phyloP scores from a whole-genome alignment of 1,284 basidiomycete genomes.

The Puccinia triticina region DNA sequence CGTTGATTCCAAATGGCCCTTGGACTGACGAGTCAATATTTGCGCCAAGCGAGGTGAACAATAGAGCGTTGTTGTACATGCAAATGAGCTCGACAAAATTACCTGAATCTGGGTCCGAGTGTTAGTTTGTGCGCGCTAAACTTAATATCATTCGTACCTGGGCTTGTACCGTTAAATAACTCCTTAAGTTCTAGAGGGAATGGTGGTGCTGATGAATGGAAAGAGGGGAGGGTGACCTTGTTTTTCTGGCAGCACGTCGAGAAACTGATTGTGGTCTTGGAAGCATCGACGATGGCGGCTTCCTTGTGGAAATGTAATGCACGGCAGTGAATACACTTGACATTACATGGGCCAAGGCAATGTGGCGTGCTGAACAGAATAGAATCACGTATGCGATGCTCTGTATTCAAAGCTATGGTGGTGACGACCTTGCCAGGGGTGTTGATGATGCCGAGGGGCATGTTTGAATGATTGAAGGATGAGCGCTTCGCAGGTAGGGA shows the following conservation, averaged over 20 bases:
- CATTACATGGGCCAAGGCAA: background rate
- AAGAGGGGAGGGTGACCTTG: background rate
- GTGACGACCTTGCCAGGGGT: no score
- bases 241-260: background rate
- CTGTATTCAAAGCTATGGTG: no score
- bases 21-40: background rate
- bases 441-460: no score
- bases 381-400: no score
- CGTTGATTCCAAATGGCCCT: background rate
- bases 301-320: background rate
- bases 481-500: no score
- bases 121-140: no score
- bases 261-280: background rate
- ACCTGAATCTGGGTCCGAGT: background rate
- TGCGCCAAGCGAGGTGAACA: background rate
- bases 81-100: background rate
- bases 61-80: constrained; percentile 1
- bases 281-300: background rate
- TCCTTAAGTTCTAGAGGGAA: background rate
- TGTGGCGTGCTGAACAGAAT: no score
- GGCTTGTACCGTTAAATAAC: background rate
- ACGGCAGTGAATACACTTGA: background rate
- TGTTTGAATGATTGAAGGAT: no score
- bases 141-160: background rate
- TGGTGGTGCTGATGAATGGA: background rate